Conservation (phyloP, 208 protist genomes). For the Pavlovales sp. region DNA sequence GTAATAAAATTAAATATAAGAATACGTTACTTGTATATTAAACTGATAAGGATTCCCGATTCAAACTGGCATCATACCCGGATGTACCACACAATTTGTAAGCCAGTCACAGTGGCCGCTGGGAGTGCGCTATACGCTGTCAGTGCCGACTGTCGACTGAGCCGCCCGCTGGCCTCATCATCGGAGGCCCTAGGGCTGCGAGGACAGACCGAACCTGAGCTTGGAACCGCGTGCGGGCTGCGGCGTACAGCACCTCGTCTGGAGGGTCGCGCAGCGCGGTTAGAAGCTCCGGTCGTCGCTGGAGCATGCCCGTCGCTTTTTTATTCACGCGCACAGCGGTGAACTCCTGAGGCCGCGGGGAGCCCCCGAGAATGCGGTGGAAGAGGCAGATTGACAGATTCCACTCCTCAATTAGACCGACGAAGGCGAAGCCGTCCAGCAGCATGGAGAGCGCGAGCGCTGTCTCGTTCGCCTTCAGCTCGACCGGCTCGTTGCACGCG, state of each 20-base stretch:
- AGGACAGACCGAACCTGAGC: background rate
- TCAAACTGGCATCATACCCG: too few relatives aligned
- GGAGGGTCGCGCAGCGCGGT: background rate
- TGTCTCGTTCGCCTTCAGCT: too few relatives aligned
- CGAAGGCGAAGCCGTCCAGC: background rate
- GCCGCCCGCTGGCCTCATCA: too few relatives aligned
- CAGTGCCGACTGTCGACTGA: too few relatives aligned
- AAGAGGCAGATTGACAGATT: background rate
- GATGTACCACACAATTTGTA: too few relatives aligned
- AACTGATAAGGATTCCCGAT: too few relatives aligned
- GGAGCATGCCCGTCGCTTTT: background rate
- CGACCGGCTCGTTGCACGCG: background rate
- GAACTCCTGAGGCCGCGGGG: background rate
- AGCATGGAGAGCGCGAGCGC: background rate
- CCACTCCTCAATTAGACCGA: conserved; percentile 30
- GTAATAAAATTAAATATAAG: too few relatives aligned
- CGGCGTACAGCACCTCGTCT: background rate
- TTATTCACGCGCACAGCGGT: background rate
- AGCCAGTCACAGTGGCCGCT: too few relatives aligned
- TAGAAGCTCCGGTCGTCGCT: background rate
- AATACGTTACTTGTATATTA: too few relatives aligned
- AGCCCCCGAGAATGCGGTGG: background rate
- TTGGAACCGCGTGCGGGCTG: background rate
- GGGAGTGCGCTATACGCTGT: too few relatives aligned
- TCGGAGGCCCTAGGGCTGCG: too few relatives aligned